Conservation (phyloP, 2,329 filamentous ascomycete species). For the Sarocladiaceae sp. region DNA sequence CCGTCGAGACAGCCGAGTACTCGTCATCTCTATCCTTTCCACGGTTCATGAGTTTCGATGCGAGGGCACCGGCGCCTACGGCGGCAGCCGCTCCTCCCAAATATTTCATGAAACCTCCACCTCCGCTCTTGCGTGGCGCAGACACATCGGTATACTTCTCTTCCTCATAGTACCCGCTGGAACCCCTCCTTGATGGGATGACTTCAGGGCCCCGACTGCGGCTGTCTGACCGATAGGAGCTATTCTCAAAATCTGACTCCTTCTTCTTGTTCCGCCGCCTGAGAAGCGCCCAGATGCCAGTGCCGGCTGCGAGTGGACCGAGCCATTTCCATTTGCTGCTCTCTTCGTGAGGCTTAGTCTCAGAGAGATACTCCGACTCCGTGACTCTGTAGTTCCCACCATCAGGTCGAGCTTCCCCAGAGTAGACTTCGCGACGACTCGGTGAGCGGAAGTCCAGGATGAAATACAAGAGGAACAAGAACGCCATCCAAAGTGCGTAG, state of each 20-base stretch:
- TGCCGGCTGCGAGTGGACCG: slow-evolving; percentile 46
- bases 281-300: slow-evolving; percentile 41
- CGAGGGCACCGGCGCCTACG: slow-evolving; percentile 56
- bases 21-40: slow-evolving; percentile 50
- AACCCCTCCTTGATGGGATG: slow-evolving; percentile 44
- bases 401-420: slow-evolving; percentile 24
- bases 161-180: slow-evolving; percentile 55
- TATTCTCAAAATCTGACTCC: slow-evolving; percentile 32
- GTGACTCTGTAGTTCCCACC: slow-evolving; percentile 29
- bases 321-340: slow-evolving; percentile 37
- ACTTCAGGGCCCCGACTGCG: slow-evolving; percentile 40
- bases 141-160: slow-evolving; percentile 54
- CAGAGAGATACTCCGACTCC: slow-evolving; percentile 34
- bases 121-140: slow-evolving; percentile 29
- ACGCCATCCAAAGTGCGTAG: slow-evolving; percentile 70
- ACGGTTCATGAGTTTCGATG: slow-evolving; percentile 51
- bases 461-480: slow-evolving; percentile 71
- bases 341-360: slow-evolving; percentile 24
- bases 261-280: slow-evolving; percentile 37
- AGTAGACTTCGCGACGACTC: slow-evolving; percentile 49
- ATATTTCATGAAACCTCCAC: slow-evolving; percentile 54
- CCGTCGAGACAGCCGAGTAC: slow-evolving; percentile 56
- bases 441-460: slow-evolving; percentile 66
- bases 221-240: slow-evolving; percentile 29
- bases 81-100: slow-evolving; percentile 55